Evolutionary conservation across 176 grass and related monocot genomes (phyloP).

Genomic region (Urochloa ruziziensis): DNA sequence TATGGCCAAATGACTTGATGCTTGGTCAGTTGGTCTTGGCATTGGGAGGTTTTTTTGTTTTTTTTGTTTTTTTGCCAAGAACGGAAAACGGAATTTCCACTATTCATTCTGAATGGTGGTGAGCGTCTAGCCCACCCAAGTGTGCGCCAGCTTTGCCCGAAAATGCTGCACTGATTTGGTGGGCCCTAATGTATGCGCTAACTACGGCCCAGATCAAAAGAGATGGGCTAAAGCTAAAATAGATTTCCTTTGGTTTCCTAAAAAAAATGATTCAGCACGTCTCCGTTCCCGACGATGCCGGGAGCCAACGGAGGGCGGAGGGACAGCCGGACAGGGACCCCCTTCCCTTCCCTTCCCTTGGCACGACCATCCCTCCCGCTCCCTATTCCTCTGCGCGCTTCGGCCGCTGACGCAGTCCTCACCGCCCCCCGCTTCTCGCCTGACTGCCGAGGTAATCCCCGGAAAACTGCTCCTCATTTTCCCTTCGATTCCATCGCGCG

Average conservation of each 20-base stretch:
- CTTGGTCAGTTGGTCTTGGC: no score
- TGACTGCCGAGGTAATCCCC: neutral
- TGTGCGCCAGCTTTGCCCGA: no score
- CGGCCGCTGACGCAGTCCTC: neutral
- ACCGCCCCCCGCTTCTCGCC: neutral
- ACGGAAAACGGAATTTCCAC: no score
- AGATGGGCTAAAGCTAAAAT: neutral
- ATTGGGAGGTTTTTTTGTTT: no score
- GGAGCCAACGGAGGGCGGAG: neutral
- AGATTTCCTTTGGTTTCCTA: neutral
- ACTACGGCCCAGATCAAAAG: neutral
- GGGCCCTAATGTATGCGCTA: no score
- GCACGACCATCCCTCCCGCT: neutral
- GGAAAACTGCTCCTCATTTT: no score
- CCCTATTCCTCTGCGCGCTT: neutral
- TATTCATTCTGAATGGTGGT: no score
- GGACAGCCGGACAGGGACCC: neutral
- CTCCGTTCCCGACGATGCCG: conserved; percentile 2
- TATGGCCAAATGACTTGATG: no score
- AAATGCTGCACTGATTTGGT: no score
- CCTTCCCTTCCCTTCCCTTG: neutral
- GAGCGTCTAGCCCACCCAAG: no score
- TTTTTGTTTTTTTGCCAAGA: no score
- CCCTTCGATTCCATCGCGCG: neutral
- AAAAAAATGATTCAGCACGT: neutral